These are phyloP conservation scores for Volutella citrinella DNA, from an alignment of 2,329 filamentous ascomycete species.

Conservation along the genomic window DNA sequence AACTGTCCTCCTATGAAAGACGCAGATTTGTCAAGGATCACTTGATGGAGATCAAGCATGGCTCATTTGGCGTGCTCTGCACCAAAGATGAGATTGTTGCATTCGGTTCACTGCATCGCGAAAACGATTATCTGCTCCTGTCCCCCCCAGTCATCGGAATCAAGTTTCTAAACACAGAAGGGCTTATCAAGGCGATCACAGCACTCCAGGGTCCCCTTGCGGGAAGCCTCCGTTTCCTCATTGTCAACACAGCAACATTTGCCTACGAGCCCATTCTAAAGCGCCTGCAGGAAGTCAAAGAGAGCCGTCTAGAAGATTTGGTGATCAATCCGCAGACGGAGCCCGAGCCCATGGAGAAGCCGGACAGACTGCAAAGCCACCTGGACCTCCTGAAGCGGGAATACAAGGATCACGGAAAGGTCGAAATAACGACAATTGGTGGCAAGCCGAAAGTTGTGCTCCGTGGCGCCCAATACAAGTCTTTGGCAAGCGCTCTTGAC, in stretches of 20 bases:
- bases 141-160: conserved; percentile 47
- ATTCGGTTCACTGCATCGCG: conserved; percentile 57
- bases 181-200: conserved; percentile 45
- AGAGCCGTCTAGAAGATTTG: conserved; percentile 54
- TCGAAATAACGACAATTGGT: conserved; percentile 10
- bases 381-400: not conserved
- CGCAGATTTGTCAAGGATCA: conserved; percentile 46
- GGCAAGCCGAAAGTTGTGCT: conserved; percentile 25
- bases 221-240: conserved; percentile 43
- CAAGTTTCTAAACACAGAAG: conserved; percentile 45
- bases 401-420: not conserved
- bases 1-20: conserved; percentile 26
- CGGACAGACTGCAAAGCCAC: conserved; percentile 6
- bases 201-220: conserved; percentile 32
- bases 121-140: conserved; percentile 42
- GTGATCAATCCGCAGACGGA: conserved; percentile 38
- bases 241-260: conserved; percentile 65
- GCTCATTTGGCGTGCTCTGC: conserved; percentile 61
- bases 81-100: conserved; percentile 49
- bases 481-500: conserved; percentile 52
- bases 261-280: conserved; percentile 66
- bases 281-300: conserved; percentile 52
- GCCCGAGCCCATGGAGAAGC: conserved; percentile 7
- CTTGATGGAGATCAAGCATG: conserved; percentile 52
- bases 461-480: conserved; percentile 47